phyloP scores from a whole-genome alignment of 2,329 filamentous ascomycete species.

The Lizonia empirigonia region DNA sequence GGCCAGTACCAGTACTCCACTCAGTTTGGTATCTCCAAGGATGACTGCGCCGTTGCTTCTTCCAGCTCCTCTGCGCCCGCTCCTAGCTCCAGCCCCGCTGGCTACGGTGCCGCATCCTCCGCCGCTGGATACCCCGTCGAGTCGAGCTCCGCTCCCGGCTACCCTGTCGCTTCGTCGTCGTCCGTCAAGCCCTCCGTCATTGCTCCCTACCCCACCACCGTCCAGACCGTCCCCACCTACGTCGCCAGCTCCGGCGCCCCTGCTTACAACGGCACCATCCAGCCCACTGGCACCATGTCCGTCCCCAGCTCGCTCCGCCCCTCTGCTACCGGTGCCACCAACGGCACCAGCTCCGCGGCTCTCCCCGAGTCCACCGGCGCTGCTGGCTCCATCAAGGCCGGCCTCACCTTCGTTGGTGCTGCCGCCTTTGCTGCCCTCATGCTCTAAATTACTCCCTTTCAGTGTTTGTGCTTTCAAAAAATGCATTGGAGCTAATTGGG shows the following conservation, averaged over 20 bases:
- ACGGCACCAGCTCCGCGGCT: conserved; percentile 29
- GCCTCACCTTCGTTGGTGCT: conserved; percentile 49
- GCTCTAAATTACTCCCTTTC: conserved; percentile 33
- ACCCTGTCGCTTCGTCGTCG: conserved; percentile 26
- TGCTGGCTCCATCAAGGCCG: conserved; percentile 40
- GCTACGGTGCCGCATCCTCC: conserved; percentile 10
- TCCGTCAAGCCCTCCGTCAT: conserved; percentile 15
- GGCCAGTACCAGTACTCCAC: conserved; percentile 65
- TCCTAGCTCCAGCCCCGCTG: conserved; percentile 25
- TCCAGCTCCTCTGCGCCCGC: conserved; percentile 24
- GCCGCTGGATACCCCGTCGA: conserved; percentile 21
- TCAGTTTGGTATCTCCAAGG: conserved; percentile 65
- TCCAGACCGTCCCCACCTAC: conserved; percentile 22
- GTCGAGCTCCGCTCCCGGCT: conserved; percentile 26
- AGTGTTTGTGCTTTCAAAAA: conserved; percentile 11
- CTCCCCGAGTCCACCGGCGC: conserved; percentile 42
- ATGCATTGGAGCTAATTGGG: conserved; percentile 18
- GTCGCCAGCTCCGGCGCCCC: conserved; percentile 30
- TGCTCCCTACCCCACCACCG: conserved; percentile 22
- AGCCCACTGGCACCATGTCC: conserved; percentile 44
- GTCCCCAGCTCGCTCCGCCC: conserved; percentile 42
- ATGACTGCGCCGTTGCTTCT: conserved; percentile 31
- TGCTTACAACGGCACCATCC: conserved; percentile 31
- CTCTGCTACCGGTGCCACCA: conserved; percentile 33
- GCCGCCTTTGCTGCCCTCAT: conserved; percentile 51